Evolutionary conservation across 2,329 filamentous ascomycete species (phyloP), one percentile per base, ranked within the genome.

Genomic region (Fusarium newnesense): DNA sequence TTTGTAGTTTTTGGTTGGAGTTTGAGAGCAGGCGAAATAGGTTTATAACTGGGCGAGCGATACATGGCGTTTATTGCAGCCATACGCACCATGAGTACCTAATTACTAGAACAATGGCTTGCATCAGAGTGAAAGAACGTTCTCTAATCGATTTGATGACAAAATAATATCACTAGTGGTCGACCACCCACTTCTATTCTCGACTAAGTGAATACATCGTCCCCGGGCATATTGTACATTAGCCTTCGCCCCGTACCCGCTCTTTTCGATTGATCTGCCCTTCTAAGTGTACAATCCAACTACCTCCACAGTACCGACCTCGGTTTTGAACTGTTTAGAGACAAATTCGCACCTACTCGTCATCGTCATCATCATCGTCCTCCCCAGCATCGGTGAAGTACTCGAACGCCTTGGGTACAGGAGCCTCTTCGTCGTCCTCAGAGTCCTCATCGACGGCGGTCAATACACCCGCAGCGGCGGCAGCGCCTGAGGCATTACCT

Each of bases 401-500:
- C 69, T 96, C 93, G 82, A 96, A 96, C 58, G 94, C 91, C 16
- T 85, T 84, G 9, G 94, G 94, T 11, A 90, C 81, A 42, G 87
- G 84, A 4, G 94, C 94, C 79, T 96, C 94, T 76, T 93, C 91
- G 18, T 89, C 91, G 39, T 87, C 91, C 70, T 94, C 92, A 15
- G 87, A 90, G 77, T 96, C 93, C 81, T 98, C 96, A 77, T 98
- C 95, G 8, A 97, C 90, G 10, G 95, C 92, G 8, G 93, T 97
- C 75, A 97, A 84, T 4, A 97, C 94, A 63, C 92, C 93, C 0
- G 93, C 94, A 0, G 93, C 93, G 0, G 92, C 92, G 0, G 91
- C 91, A 24, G 93, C 91, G 58, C 92, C 90, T 18, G 83, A 80
- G 26, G 90, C 88, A 44, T 72, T 73, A 18, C 72, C 76, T n/a